Percentiles rank a stretch among this genome's conserved stretches.
Conservation (phyloP, 441 rosid genomes). For the Euphorbia corollata region DNA sequence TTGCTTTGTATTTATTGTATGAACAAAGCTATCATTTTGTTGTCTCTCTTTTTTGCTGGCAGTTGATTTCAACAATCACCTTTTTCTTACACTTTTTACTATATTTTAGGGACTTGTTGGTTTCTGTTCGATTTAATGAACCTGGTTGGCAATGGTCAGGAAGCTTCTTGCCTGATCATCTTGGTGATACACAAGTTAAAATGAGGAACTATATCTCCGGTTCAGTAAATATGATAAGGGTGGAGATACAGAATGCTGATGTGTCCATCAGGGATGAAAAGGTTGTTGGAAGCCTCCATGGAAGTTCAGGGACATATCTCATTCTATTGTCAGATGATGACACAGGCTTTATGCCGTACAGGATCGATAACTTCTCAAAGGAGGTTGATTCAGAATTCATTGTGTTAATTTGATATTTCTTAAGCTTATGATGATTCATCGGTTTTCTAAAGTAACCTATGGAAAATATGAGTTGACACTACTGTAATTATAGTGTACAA, state of each 20-base stretch:
- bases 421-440: neutral
- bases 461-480: neutral
- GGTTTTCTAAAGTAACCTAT: neutral
- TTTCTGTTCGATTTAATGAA: conserved; percentile 77
- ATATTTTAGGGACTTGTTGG: conserved; percentile 69
- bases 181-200: conserved; percentile 94
- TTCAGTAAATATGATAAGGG: conserved; percentile 66
- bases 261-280: conserved; percentile 69
- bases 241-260: conserved; percentile 92
- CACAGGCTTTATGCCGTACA: conserved; percentile 91
- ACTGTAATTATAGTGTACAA: too few species aligned
- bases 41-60: neutral
- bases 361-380: conserved; percentile 95
- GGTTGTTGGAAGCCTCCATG: conserved; percentile 63
- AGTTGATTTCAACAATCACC: neutral
- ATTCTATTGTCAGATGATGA: conserved; percentile 90
- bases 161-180: conserved; percentile 89
- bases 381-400: conserved; percentile 44
- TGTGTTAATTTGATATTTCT: neutral
- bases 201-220: conserved; percentile 75
- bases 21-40: neutral
- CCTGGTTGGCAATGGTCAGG: conserved; percentile 99
- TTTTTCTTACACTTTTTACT: conserved; percentile 17
- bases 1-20: neutral
- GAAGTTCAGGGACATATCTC: conserved; percentile 83